A percentile compares a stretch with the other conserved stretches of the same genome.
These are phyloP conservation scores for Hamigera avellanea DNA, from an alignment of 495 filamentous ascomycete species.

Conservation along the genomic window DNA sequence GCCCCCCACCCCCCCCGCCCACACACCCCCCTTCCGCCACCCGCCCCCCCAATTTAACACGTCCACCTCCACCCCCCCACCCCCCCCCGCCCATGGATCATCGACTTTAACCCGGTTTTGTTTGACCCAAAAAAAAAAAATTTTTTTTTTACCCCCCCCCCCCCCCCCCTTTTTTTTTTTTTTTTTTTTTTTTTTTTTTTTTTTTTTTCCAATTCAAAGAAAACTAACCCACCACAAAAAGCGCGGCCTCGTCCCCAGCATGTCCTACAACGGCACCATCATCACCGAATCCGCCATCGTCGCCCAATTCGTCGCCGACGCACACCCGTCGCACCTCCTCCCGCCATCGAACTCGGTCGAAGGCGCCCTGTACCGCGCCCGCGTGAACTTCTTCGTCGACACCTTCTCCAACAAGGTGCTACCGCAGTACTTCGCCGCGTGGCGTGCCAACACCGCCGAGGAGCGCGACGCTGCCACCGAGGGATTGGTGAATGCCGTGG, in stretches of 20 bases:
- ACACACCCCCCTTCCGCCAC: too few species aligned
- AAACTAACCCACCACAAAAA: constrained; percentile 10
- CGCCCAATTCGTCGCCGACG: constrained; percentile 60
- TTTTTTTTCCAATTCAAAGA: background rate
- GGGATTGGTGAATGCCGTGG: constrained; percentile 36
- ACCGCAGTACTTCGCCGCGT: constrained; percentile 23
- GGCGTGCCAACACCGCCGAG: constrained; percentile 10
- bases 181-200: background rate
- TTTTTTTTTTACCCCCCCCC: too few species aligned
- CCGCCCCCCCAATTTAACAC: too few species aligned
- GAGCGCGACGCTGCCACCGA: constrained; percentile 23
- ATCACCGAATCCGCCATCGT: constrained; percentile 67
- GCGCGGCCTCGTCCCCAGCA: constrained; percentile 64
- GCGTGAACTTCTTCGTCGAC: constrained; percentile 66
- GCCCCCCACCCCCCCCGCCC: too few species aligned
- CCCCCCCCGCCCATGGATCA: too few species aligned
- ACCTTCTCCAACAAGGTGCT: constrained; percentile 56
- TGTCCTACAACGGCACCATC: constrained; percentile 60
- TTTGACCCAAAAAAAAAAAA: too few species aligned
- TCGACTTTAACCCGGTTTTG: too few species aligned
- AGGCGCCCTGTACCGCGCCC: constrained; percentile 51
- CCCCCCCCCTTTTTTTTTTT: background rate
- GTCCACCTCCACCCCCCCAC: too few species aligned
- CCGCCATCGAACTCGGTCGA: constrained; percentile 21
- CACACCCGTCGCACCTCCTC: constrained; percentile 37